A percentile compares a stretch with the other conserved stretches of the same genome.
Conservation (phyloP, 768 basidiomycete species). For the Lentinula lateritia region DNA sequence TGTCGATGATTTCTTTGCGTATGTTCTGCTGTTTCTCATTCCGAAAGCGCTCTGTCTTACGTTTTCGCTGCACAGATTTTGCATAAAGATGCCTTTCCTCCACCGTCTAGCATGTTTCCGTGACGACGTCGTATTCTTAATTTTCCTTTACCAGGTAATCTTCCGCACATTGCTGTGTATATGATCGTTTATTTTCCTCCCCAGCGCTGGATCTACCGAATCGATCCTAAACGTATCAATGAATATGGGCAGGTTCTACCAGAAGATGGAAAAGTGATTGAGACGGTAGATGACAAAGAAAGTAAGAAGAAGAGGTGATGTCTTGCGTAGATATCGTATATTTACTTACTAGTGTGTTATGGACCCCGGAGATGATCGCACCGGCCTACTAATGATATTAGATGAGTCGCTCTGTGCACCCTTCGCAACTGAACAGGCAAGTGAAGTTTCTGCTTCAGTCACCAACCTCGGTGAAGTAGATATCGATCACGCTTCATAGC, state of each 20-base stretch:
- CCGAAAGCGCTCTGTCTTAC: slow-evolving; percentile 10
- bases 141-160: slow-evolving; percentile 90
- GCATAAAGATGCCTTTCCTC: slow-evolving; percentile 94
- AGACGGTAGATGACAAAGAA: slow-evolving; percentile 33
- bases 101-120: slow-evolving; percentile 90
- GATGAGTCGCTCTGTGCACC: too few relatives aligned
- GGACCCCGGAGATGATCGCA: too few relatives aligned
- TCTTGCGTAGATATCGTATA: background rate
- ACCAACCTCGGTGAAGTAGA: too few relatives aligned
- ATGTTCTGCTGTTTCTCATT: slow-evolving; percentile 22
- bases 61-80: slow-evolving; percentile 51
- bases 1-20: slow-evolving; percentile 92
- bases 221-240: slow-evolving; percentile 92
- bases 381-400: too few relatives aligned
- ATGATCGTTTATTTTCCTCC: background rate
- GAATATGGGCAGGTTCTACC: slow-evolving; percentile 88
- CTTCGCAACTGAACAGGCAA: too few relatives aligned
- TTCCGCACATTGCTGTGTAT: background rate
- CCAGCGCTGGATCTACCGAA: slow-evolving; percentile 95
- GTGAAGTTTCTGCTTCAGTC: too few relatives aligned
- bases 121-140: slow-evolving; percentile 86
- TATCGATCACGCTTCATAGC: too few relatives aligned
- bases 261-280: slow-evolving; percentile 35
- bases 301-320: slow-evolving; percentile 41
- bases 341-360: background rate